Evolutionary conservation across 1,284 basidiomycete genomes (phyloP), one percentile per base, ranked within the genome.

Genomic region (Sporisorium scitamineum): DNA sequence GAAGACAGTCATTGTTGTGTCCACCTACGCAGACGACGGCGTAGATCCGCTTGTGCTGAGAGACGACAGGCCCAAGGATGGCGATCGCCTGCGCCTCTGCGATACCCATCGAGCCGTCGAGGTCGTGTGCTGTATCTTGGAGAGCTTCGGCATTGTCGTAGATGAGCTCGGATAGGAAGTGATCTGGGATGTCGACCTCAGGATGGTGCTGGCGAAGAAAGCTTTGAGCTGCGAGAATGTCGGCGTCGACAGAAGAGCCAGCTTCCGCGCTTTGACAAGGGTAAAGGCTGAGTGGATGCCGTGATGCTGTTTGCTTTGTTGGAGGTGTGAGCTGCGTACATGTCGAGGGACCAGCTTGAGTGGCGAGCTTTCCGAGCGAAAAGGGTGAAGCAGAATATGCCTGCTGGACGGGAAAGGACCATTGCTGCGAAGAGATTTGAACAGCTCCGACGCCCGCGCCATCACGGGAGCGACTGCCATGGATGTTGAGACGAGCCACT

Each of bases 11-110:
- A 9, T 63, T 60, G 14, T 75, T 63, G 16, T 18, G 5, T 18
- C 72, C 67, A 2, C 72, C 72, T 16, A 75, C 24, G 29, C 62
- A 66, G 16, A 45, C 26, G 18, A 75, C 24, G 0, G 57, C 67
- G 22, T 59, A 61, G 37, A 54, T 41, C 2, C 31, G 47, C 37
- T 44, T 27, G 7, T 59, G 32, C 11, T 26, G 18, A 24, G 37
- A 22, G 7, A 22, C n/a, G 18, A 67, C 26, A 6, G 72, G 72
- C 4, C 72, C 72, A 5, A 75, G 67, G 10, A 75, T 13, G 2
- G 71, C 71, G 24, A 67, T 24, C 16, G 71, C 71, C n/a, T 62
- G 58, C 10, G 59, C 67, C 27, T 68, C 61, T 9, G 72, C 62
- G 1, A 70, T 31, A 11, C 59, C 67, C 3, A 63, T 32, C 8